phyloP scores from a whole-genome alignment of 2,329 filamentous ascomycete genomes.

The Bipolaris zeicola region DNA sequence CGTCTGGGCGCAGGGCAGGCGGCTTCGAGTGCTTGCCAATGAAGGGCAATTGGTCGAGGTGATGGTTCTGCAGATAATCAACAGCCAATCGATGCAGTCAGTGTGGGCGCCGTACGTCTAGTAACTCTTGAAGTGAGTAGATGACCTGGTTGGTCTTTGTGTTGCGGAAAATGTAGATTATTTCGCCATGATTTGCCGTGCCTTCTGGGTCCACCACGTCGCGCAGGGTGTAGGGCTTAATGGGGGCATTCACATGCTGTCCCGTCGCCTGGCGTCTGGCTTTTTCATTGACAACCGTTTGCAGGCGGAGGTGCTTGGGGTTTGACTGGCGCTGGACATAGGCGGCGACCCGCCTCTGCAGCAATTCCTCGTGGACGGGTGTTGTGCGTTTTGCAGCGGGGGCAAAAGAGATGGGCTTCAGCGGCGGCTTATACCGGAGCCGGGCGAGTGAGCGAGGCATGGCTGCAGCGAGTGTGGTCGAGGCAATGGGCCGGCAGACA shows the following conservation, averaged over 20 bases:
- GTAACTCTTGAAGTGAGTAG: slow-evolving; percentile 63
- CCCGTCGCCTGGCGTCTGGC: slow-evolving; percentile 29
- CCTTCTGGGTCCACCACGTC: slow-evolving; percentile 43
- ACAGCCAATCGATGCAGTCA: not conserved
- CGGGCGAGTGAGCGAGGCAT: slow-evolving; percentile 41
- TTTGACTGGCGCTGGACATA: slow-evolving; percentile 36
- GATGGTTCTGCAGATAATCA: slow-evolving; percentile 51
- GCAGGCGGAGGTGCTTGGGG: slow-evolving; percentile 29
- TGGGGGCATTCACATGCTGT: slow-evolving; percentile 17
- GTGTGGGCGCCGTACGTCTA: slow-evolving; percentile 56
- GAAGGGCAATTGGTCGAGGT: slow-evolving; percentile 64
- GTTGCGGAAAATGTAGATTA: slow-evolving; percentile 68
- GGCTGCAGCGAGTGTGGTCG: slow-evolving; percentile 17
- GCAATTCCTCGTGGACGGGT: slow-evolving; percentile 5
- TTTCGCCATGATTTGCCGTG: slow-evolving; percentile 55
- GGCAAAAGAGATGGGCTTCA: slow-evolving; percentile 24
- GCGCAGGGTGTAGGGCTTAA: slow-evolving; percentile 47
- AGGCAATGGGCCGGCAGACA: slow-evolving; percentile 9
- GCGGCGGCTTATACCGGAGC: slow-evolving; percentile 32
- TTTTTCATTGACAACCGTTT: slow-evolving; percentile 32
- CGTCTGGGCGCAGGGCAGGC: slow-evolving; percentile 62
- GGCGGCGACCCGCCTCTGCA: slow-evolving; percentile 15
- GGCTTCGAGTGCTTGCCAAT: slow-evolving; percentile 69
- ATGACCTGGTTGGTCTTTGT: slow-evolving; percentile 67
- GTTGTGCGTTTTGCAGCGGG: slow-evolving; percentile 8